Percentiles rank a stretch among this genome's conserved stretches.
These are phyloP conservation scores for Colletotrichum endophyticum DNA, from an alignment of 2,329 filamentous ascomycete species.

Conservation along the genomic window DNA sequence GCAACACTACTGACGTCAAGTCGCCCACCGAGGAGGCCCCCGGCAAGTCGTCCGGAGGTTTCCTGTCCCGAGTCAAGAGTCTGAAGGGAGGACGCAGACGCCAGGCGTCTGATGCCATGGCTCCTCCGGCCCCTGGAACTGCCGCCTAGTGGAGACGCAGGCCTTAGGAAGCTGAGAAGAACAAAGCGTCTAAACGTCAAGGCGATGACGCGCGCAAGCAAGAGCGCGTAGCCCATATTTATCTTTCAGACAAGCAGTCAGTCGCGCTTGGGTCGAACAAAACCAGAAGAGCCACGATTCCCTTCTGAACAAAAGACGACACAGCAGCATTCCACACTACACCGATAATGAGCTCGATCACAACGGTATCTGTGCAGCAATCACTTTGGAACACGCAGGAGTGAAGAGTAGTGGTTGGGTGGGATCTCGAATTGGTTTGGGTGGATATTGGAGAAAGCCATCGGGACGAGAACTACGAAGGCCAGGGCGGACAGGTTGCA, in stretches of 20 bases:
- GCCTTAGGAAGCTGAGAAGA: neutral
- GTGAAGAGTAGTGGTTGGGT: neutral
- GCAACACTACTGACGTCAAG: conserved; percentile 64
- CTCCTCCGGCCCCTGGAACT: conserved; percentile 36
- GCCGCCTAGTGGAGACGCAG: conserved; percentile 39
- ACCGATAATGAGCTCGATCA: neutral
- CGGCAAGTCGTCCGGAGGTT: conserved; percentile 56
- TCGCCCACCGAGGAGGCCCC: conserved; percentile 43
- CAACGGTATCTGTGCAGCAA: neutral
- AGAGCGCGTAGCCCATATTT: neutral
- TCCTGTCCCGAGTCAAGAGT: conserved; percentile 82
- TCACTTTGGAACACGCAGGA: conserved; percentile 2
- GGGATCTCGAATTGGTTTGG: neutral
- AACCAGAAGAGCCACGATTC: neutral
- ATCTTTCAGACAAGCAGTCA: neutral
- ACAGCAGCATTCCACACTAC: neutral
- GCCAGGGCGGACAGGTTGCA: neutral
- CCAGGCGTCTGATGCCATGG: conserved; percentile 25
- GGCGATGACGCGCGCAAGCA: neutral
- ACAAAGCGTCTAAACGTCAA: neutral
- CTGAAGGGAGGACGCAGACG: conserved; percentile 70
- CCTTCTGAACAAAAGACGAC: neutral
- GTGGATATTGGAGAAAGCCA: conserved; percentile 7
- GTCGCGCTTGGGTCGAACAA: neutral
- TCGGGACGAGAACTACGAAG: neutral